phyloP scores from a whole-genome alignment of 768 basidiomycete species.

The Boletus sp. region DNA sequence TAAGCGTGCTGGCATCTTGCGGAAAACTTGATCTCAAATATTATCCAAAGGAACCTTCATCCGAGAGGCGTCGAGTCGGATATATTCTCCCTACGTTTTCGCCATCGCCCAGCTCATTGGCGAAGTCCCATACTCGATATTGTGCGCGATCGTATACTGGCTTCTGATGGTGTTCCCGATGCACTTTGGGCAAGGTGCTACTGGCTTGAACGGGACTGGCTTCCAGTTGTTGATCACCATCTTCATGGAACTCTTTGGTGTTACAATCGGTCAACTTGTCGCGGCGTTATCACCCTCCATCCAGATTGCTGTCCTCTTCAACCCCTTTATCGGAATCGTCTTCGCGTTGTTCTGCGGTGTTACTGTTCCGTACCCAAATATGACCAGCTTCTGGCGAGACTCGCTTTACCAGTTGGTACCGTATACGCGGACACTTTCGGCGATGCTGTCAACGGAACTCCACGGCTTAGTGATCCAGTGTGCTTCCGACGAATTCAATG shows the following conservation, averaged over 20 bases:
- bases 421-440: conserved; percentile 64
- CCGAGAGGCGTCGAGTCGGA: conserved; percentile 72
- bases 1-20: conserved; percentile 30
- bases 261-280: conserved; percentile 70
- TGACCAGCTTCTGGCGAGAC: conserved; percentile 66
- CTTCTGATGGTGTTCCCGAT: conserved; percentile 69
- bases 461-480: conserved; percentile 66
- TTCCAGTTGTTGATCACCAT: conserved; percentile 70
- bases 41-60: conserved; percentile 36
- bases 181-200: conserved; percentile 59
- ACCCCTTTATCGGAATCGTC: conserved; percentile 66
- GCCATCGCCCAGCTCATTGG: conserved; percentile 78
- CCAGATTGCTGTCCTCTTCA: conserved; percentile 76
- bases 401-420: conserved; percentile 77
- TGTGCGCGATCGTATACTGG: conserved; percentile 77
- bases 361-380: conserved; percentile 62
- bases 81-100: conserved; percentile 84
- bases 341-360: conserved; percentile 79
- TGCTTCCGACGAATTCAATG: conserved; percentile 62
- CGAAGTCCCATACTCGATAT: conserved; percentile 72
- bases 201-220: conserved; percentile 60
- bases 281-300: conserved; percentile 75
- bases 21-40: background rate
- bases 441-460: conserved; percentile 76
- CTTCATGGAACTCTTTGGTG: conserved; percentile 69